phyloP scores from a whole-genome alignment of 331 rosid genomes.

The Telfairia occidentalis region DNA sequence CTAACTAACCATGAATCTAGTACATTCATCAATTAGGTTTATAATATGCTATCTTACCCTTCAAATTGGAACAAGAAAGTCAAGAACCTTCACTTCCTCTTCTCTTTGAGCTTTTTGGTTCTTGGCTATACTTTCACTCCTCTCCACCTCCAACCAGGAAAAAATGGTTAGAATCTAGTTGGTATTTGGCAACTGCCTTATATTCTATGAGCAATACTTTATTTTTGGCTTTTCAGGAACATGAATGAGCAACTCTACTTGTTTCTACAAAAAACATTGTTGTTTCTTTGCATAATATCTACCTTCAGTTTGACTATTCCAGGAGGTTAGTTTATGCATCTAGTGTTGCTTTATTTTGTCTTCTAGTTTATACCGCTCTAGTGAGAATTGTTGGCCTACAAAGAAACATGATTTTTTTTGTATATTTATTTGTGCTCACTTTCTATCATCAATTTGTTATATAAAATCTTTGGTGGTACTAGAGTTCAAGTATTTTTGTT shows the following conservation, averaged over 20 bases:
- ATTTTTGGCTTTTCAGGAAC: slow-evolving; percentile 43
- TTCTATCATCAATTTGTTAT: no score
- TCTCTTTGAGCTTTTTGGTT: slow-evolving; percentile 1
- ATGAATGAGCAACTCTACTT: slow-evolving; percentile 83
- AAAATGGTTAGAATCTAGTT: slow-evolving; percentile 1
- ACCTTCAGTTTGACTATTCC: slow-evolving; percentile 76
- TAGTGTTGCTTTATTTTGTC: neutral
- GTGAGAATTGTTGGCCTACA: neutral
- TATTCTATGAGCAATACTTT: neutral
- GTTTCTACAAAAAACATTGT: slow-evolving; percentile 68
- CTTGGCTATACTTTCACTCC: neutral
- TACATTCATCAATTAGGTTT: neutral
- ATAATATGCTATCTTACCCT: neutral
- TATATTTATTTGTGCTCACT: no score
- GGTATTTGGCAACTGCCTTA: neutral
- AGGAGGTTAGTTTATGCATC: slow-evolving; percentile 48
- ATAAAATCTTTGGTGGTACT: no score
- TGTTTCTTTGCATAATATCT: slow-evolving; percentile 69
- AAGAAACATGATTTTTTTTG: no score
- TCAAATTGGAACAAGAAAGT: neutral
- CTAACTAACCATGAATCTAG: neutral
- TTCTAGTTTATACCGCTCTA: neutral
- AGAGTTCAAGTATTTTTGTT: neutral
- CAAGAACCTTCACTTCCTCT: neutral
- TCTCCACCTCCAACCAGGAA: neutral